Base-by-base conservation (phyloP, 306 rosid species). In the Pyrus bretschneideri region DNA sequence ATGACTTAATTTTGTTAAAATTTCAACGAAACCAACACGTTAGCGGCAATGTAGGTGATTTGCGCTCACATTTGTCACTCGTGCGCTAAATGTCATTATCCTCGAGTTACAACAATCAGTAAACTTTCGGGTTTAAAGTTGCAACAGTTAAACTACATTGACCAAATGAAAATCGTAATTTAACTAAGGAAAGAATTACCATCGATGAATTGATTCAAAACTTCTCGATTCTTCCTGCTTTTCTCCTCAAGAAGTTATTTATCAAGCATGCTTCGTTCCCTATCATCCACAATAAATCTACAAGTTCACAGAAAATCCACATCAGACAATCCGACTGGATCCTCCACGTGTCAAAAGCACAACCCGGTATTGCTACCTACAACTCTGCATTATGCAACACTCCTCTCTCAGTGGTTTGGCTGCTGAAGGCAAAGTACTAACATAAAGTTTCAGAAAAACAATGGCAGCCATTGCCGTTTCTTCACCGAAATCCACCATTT, bases 341-440 rank as follows among this genome's bases (percentile, higher is more conserved):
- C 82, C 31, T 82, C 93, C 96, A 95, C 98, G 97, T 91, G 98
- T 91, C 93, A 59, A 31, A 87, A 82, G 30, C 81, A 76, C 11
- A 74, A 14, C 99, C 97, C 67, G 70, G 66, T 72, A 71, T 85
- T 70, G 40, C 79, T 35, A 35, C 40, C 40, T 35, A 40, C 2
- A 46, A 21, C 70, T 67, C 81, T 49, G n/a, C 42, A 30, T 40
- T 6, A 21, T 61, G 78, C 27, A 23, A 67, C 75, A 59, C 74
- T 51, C 81, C 27, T 30, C 54, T 52, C 11, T 11, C 7, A 29
- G 61, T 69, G 61, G 65, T 30, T 70, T 79, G 77, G 31, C 12
- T 4, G 68, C 67, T 42, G 17, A 31, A 29, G 51, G 42, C 55
- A 33, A 74, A 67, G 46, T 5, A 54, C 4, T 27, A 33, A 62